phyloP scores from a whole-genome alignment of 352 stramenopile species.

The Thraustochytrium striatum region DNA sequence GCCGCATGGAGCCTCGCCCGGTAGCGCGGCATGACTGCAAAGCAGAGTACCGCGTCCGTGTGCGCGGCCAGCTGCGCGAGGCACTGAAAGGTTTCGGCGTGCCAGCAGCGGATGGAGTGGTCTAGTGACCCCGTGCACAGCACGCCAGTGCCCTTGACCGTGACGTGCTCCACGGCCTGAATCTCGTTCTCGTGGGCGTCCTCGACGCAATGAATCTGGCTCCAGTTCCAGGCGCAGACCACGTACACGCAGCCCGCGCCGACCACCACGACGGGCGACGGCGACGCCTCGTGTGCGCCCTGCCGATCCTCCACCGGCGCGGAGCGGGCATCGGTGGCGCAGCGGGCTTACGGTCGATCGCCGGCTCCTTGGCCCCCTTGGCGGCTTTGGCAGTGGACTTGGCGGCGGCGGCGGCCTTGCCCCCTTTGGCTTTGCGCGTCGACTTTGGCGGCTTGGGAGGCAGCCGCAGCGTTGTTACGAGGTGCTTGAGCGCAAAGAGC shows the following conservation, averaged over 20 bases:
- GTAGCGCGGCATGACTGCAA: neutral
- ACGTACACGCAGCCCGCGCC: conserved; percentile 2
- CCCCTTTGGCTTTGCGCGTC: too few relatives aligned
- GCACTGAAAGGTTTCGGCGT: neutral
- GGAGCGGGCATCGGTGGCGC: neutral
- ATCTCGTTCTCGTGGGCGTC: conserved; percentile 43
- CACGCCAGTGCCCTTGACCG: neutral
- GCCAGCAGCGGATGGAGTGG: neutral
- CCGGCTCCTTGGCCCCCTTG: neutral
- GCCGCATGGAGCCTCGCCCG: neutral
- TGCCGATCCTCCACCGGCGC: neutral
- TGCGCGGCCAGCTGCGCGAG: conserved; percentile 5
- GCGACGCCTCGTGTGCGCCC: too few relatives aligned
- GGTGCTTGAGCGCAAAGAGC: neutral
- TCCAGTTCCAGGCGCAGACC: neutral
- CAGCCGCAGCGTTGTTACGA: neutral
- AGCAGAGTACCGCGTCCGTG: conserved; percentile 37
- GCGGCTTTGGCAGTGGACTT: neutral
- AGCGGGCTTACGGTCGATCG: neutral
- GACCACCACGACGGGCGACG: conserved; percentile 11
- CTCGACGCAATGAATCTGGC: neutral
- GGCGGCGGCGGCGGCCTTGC: too few relatives aligned
- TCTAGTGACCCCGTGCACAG: conserved; percentile 21
- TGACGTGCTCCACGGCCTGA: neutral
- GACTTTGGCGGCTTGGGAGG: neutral